Evolutionary conservation across 2,329 filamentous ascomycete species (phyloP).

Genomic region (Fusarium piperis): DNA sequence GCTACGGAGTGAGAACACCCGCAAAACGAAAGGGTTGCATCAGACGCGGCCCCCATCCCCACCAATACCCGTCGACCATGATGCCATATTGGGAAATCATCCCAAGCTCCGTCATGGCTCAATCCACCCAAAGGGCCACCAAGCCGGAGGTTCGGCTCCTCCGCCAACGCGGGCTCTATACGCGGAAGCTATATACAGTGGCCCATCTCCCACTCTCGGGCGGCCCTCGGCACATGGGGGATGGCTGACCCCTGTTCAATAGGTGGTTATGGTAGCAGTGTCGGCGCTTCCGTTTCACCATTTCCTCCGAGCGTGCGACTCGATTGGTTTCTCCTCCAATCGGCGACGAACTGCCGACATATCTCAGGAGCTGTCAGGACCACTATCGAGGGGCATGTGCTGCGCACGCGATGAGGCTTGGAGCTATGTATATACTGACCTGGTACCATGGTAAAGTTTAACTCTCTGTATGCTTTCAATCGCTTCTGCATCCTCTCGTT

Average conservation of each 20-base stretch:
- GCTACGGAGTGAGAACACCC: not conserved
- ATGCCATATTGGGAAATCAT: slow-evolving; percentile 21
- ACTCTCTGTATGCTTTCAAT: not conserved
- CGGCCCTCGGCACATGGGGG: not conserved
- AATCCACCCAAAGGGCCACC: not conserved
- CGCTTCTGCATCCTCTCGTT: not conserved
- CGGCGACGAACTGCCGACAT: slow-evolving; percentile 2
- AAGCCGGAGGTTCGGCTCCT: not conserved
- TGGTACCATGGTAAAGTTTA: not conserved
- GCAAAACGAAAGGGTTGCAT: not conserved
- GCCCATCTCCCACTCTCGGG: not conserved
- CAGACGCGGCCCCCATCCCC: not conserved
- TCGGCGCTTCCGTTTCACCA: slow-evolving; percentile 31
- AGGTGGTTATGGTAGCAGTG: not conserved
- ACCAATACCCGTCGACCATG: slow-evolving; percentile 22
- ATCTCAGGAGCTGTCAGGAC: slow-evolving; percentile 23
- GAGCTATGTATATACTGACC: slow-evolving; percentile 17
- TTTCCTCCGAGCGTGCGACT: slow-evolving; percentile 13
- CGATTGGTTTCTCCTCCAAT: slow-evolving; percentile 42
- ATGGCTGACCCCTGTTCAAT: not conserved
- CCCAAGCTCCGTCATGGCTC: not conserved
- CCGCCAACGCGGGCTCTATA: not conserved
- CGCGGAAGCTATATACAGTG: not conserved
- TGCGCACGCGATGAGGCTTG: not conserved
- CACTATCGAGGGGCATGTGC: not conserved